Evolutionary conservation across 2,329 filamentous ascomycete species (phyloP), one percentile per base, ranked within the genome.

Genomic region (Ascochyta fabae): DNA sequence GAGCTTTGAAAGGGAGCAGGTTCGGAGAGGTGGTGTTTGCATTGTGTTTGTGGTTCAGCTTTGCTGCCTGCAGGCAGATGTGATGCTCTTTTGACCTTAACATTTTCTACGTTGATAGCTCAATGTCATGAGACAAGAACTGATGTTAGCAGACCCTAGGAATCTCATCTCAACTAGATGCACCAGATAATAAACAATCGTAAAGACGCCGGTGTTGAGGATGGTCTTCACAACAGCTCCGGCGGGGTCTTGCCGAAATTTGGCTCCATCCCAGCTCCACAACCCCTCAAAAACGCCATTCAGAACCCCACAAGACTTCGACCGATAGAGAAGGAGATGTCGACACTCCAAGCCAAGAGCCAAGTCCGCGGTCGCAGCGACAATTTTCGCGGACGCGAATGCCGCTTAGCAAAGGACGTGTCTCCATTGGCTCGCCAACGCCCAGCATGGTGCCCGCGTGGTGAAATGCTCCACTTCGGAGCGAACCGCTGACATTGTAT

Each of bases 391-490:
- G 12, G 23, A 40, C 13, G 10, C 31, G 26, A 31, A 6, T 38
- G 29, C 43, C 45, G 66, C 61, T 68, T 68, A 64, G 31, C 52
- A 66, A 66, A 61, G 23, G 9, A 22, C n/a, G 6, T 0, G 6
- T 13, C 8, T 2, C 60, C 24, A 66, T 68, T 67, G 60, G 62
- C 53, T 58, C 59, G 51, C 41, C 54, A 54, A 23, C 1, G 54
- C 26, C 63, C 61, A 67, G 22, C 64, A 67, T 52, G 59, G 66
- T 68, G 54, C 57, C 35, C 44, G 12, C 13, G 15, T 29, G 6
- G 36, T 51, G 35, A 48, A 39, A 6, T 45, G 47, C 42, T 51
- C 53, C 53, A 56, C 53, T 51, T 56, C 47, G 53, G 53, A 31
- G 38, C 47, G 31, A 51, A 34, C 38, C 53, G 53, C 33, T 40